Evolutionary conservation across 2,329 filamentous ascomycete species (phyloP), one percentile per base, ranked within the genome.

Genomic region (Huntiella decipiens): DNA sequence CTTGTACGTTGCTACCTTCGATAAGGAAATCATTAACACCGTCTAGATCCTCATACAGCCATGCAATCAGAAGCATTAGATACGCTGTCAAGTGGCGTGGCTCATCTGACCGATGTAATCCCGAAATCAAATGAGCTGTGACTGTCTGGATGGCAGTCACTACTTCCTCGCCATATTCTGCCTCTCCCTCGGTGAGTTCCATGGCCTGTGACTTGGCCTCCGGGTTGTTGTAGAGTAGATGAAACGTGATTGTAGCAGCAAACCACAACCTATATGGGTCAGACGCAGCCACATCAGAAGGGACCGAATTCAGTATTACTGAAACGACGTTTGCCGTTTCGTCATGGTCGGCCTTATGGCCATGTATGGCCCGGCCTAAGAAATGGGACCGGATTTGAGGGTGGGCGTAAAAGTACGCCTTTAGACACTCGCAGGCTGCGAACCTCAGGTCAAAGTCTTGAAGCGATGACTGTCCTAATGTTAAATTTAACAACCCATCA

Each of bases 221-320:
- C 3, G 74, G 64, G 53, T 91, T 81, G 50, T 93, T 83, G 51
- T 79, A 81, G 13, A 96, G 62, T 8, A 98, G 67, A 55, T 96
- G 87, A 53, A 94, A 81, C 51, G 91, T 71, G 45, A 96, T 74
- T 19, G 87, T 78, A 38, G 83, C 78, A 4, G 91, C 87, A 59
- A 96, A 88, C 82, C 88, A 95, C 50, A 77, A 71, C 39, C 84
- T 77, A 58, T 94, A 94, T 0, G 87, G 84, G 57, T 98, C 91
- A 34, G 69, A 68, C 13, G 73, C 68, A n/a, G 71, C 64, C 38
- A 74, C 66, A 13, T 69, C 68, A 16, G 50, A 15, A 38, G 74
- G 68, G 2, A 74, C 66, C 3, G 81, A 74, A 22, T 75, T 73
- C 36, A 96, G 67, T 16, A 98, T 64, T 4, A 86, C 85, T 8